phyloP scores from a whole-genome alignment of 257 asterid genomes.

The Nicotiana knightiana region DNA sequence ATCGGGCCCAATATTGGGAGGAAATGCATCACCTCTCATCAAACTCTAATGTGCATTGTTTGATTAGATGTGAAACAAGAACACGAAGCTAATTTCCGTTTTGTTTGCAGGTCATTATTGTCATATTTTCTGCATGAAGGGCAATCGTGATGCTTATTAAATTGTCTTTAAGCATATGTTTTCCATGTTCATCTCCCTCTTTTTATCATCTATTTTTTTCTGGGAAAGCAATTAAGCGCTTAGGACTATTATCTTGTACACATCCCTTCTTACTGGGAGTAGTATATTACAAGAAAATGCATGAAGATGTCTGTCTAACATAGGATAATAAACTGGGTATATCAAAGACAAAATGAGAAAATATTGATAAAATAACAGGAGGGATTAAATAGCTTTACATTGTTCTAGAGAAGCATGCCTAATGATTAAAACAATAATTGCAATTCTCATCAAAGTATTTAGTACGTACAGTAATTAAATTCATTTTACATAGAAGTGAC shows the following conservation, averaged over 20 bases:
- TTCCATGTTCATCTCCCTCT: slow-evolving; percentile 34
- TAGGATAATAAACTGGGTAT: background rate
- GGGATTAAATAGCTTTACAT: background rate
- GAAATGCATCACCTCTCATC: slow-evolving; percentile 14
- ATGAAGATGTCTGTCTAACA: background rate
- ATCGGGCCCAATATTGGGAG: background rate
- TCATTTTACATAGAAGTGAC: background rate
- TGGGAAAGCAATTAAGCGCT: slow-evolving; percentile 53
- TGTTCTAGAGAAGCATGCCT: background rate
- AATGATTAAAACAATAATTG: background rate
- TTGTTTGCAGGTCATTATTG: slow-evolving; percentile 37
- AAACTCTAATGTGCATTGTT: slow-evolving; percentile 19
- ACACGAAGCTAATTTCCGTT: slow-evolving; percentile 23
- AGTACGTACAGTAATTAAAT: background rate
- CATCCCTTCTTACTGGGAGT: slow-evolving; percentile 25
- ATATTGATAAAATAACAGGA: background rate
- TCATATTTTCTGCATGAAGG: slow-evolving; percentile 58
- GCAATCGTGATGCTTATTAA: slow-evolving; percentile 45
- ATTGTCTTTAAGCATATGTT: slow-evolving; percentile 45
- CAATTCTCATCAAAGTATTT: background rate
- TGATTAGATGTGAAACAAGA: slow-evolving; percentile 21
- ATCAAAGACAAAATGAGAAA: background rate
- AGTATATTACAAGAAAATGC: slow-evolving; percentile 12
- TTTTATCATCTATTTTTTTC: slow-evolving; percentile 24
- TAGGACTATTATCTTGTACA: slow-evolving; percentile 28